Evolutionary conservation across 2,329 filamentous ascomycete genomes (phyloP).

Genomic region (Boeremia exigua): DNA sequence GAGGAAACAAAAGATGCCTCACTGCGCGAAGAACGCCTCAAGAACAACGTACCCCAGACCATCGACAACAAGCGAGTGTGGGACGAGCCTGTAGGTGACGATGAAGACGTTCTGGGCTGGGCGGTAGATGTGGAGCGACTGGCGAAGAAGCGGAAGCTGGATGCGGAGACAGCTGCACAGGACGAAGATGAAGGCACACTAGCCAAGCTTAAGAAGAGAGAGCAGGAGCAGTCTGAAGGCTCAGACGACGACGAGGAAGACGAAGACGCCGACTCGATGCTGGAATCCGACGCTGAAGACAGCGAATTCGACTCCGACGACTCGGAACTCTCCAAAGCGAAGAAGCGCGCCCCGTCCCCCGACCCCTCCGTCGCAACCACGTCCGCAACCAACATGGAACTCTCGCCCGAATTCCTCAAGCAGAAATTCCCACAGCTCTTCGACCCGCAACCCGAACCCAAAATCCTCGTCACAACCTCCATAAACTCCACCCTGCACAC

Average conservation of each 20-base stretch:
- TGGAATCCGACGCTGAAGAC: constrained; percentile 51
- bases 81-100: constrained; percentile 63
- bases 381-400: constrained; percentile 64
- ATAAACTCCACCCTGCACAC: constrained; percentile 87
- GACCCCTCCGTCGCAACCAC: constrained; percentile 51
- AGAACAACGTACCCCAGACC: constrained; percentile 72
- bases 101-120: constrained; percentile 52
- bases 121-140: constrained; percentile 54
- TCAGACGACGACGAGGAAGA: constrained; percentile 37
- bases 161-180: constrained; percentile 42
- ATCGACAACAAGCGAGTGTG: constrained; percentile 68
- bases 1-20: constrained; percentile 85
- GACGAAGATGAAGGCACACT: constrained; percentile 38
- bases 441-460: constrained; percentile 66
- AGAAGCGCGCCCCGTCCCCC: constrained; percentile 59
- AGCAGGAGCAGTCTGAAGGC: constrained; percentile 25
- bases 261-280: constrained; percentile 53
- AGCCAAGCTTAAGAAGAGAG: constrained; percentile 43
- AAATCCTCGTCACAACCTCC: constrained; percentile 90
- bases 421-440: constrained; percentile 68
- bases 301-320: constrained; percentile 48
- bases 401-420: constrained; percentile 65
- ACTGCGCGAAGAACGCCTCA: constrained; percentile 73
- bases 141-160: constrained; percentile 53
- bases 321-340: constrained; percentile 34